Base-by-base conservation (phyloP, 352 stramenopile genomes). In the Globisporangium barbulae region DNA sequence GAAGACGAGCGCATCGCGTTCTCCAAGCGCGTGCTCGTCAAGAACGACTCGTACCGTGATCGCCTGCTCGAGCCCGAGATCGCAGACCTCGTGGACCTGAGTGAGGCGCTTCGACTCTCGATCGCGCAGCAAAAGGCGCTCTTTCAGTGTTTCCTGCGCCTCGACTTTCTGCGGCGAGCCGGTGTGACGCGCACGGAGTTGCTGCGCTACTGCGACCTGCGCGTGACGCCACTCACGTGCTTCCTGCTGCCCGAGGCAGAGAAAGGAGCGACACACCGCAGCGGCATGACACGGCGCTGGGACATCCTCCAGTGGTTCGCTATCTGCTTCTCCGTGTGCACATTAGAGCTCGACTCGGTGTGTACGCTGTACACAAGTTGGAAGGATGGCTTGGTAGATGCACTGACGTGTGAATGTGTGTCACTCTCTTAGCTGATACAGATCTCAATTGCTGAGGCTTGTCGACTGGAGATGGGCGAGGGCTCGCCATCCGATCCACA, bases 1-100 rank as follows among this genome's bases (percentile, higher is more conserved):
- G 68, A 78, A 47, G 79, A 88, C 63, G 78, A 88, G 41, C 58
- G 44, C 33, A 53, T 69, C 10, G 65, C 64, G 7, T 87, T 90
- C 56, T 79, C 78, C 61, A 81, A 78, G 47, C 15, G 13, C 5
- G 59, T 47, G 42, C 74, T 90, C 22, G 60, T 82, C n/a, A 75
- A 77, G n/a, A 85, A 88, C 44, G 81, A 90, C 60, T 68, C 68
- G 39, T 89, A 91, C 41, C 81, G 81, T 31, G 81, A 91, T 37
- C 76, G 82, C 3, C 56, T 91, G 41, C 72, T 88, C 10, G 82
- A 64, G 28, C 33, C 56, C 3, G 82, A 91, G 73, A 91, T 91
- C 50, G 67, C 69, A 15, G 78, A 88, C 33, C 72, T 89, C 19
- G 79, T 87, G 10, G 71, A 75, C 12, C 68, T 90, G 19, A 76